Evolutionary conservation across 1,139 yeast genomes (phyloP).

Genomic region (Nadsonia commutata): DNA sequence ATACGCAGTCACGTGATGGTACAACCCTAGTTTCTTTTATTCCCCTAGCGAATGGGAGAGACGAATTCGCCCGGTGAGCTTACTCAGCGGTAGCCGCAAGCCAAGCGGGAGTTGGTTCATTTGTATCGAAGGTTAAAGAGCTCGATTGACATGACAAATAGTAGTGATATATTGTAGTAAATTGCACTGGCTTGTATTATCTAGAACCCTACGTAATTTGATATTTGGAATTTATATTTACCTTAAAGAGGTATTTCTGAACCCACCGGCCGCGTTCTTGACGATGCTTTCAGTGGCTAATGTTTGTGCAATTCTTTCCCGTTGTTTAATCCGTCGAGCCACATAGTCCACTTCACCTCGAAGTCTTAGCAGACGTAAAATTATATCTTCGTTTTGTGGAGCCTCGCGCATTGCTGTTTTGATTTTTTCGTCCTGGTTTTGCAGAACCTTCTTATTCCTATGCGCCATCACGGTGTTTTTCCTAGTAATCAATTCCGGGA

Average conservation of each 20-base stretch:
- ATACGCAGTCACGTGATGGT: too few relatives aligned
- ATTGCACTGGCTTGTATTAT: too few relatives aligned
- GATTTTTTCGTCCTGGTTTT: slow-evolving; percentile 36
- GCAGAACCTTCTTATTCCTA: slow-evolving; percentile 49
- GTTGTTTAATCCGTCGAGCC: slow-evolving; percentile 41
- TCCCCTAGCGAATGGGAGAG: too few relatives aligned
- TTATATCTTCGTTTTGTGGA: slow-evolving; percentile 54
- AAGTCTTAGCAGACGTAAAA: slow-evolving; percentile 39
- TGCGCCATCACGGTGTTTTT: slow-evolving; percentile 58
- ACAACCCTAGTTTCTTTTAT: too few relatives aligned
- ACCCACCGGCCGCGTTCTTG: slow-evolving; percentile 1
- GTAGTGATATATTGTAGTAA: too few relatives aligned
- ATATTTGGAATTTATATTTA: too few relatives aligned
- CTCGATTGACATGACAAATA: too few relatives aligned
- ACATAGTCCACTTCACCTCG: slow-evolving; percentile 35
- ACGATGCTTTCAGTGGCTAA: slow-evolving; percentile 43
- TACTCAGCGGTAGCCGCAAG: too few relatives aligned
- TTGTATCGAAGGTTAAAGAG: too few relatives aligned
- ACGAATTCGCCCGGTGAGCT: too few relatives aligned
- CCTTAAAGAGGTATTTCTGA: neutral
- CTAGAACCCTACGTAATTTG: too few relatives aligned
- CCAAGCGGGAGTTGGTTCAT: too few relatives aligned
- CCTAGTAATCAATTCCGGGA: slow-evolving; percentile 46
- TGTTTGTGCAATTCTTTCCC: slow-evolving; percentile 48
- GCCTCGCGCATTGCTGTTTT: slow-evolving; percentile 38